These are phyloP conservation scores for Tylopilus subfusipes DNA, from an alignment of 768 basidiomycete species.

Conservation along the genomic window DNA sequence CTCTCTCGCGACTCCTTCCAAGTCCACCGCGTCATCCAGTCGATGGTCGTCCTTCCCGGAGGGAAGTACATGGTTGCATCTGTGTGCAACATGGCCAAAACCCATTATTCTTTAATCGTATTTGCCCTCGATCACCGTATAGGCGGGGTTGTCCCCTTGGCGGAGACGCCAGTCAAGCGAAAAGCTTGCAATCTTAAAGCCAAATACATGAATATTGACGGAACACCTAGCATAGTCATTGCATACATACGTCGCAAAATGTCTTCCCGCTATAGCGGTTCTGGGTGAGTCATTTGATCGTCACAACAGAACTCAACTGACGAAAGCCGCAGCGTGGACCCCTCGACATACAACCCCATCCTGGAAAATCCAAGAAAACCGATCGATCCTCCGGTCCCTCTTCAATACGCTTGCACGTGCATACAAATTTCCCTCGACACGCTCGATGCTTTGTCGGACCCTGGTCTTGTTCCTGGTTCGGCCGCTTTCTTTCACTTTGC, in stretches of 20 bases:
- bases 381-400: conserved; percentile 42
- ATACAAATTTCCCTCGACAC: conserved; percentile 39
- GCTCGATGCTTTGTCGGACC: conserved; percentile 45
- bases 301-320: neutral
- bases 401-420: conserved; percentile 46
- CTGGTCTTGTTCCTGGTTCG: conserved; percentile 37
- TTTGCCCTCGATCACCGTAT: conserved; percentile 54
- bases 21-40: conserved; percentile 37
- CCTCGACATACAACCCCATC: conserved; percentile 31
- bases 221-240: conserved; percentile 52
- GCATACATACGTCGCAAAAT: conserved; percentile 45
- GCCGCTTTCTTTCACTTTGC: conserved; percentile 37
- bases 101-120: conserved; percentile 49
- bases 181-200: conserved; percentile 60
- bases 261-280: conserved; percentile 10
- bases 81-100: conserved; percentile 41
- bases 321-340: conserved; percentile 24
- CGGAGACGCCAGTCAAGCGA: conserved; percentile 44
- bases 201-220: conserved; percentile 49
- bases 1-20: conserved; percentile 24
- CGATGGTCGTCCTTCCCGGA: conserved; percentile 61
- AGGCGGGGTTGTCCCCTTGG: conserved; percentile 42
- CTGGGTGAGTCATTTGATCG: conserved; percentile 13
- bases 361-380: conserved; percentile 32
- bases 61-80: conserved; percentile 68